Evolutionary conservation across 2,329 filamentous ascomycete genomes (phyloP).

Genomic region (Penicillium paneum): DNA sequence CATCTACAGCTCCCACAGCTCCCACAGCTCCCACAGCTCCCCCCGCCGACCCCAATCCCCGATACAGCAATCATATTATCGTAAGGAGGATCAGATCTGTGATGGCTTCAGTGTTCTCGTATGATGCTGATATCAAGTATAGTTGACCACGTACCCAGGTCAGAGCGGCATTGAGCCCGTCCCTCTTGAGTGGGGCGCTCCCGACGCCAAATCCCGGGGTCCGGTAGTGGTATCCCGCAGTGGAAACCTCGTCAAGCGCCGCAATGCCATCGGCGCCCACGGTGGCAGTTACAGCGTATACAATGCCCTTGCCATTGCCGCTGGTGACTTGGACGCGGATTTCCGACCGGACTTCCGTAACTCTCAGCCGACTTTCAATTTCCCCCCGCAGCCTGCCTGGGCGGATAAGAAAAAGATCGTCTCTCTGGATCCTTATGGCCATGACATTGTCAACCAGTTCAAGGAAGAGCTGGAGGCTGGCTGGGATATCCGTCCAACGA

Average conservation of each 20-base stretch:
- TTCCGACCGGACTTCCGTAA: conserved; percentile 78
- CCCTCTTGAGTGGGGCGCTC: conserved; percentile 79
- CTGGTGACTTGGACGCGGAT: conserved; percentile 78
- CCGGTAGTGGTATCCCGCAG: conserved; percentile 73
- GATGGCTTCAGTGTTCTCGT: background rate
- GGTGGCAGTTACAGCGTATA: conserved; percentile 96
- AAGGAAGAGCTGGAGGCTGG: conserved; percentile 72
- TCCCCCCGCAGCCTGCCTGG: conserved; percentile 90
- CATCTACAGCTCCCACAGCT: conserved; percentile 10
- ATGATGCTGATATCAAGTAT: conserved; percentile 13
- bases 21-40: conserved; percentile 16
- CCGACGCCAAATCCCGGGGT: conserved; percentile 70
- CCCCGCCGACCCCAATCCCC: conserved; percentile 21
- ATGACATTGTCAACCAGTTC: conserved; percentile 75
- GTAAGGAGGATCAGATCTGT: conserved; percentile 19
- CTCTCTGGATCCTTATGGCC: conserved; percentile 92
- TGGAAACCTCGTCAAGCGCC: conserved; percentile 31
- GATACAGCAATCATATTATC: conserved; percentile 36
- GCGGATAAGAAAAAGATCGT: conserved; percentile 89
- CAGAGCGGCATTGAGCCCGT: conserved; percentile 94
- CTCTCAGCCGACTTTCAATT: conserved; percentile 84
- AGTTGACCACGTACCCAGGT: conserved; percentile 79
- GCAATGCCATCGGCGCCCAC: conserved; percentile 62
- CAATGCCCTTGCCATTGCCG: conserved; percentile 87
- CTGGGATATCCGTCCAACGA: conserved; percentile 78